Evolutionary conservation across 768 basidiomycete genomes (phyloP).

Genomic region (Termitomyces heimii): DNA sequence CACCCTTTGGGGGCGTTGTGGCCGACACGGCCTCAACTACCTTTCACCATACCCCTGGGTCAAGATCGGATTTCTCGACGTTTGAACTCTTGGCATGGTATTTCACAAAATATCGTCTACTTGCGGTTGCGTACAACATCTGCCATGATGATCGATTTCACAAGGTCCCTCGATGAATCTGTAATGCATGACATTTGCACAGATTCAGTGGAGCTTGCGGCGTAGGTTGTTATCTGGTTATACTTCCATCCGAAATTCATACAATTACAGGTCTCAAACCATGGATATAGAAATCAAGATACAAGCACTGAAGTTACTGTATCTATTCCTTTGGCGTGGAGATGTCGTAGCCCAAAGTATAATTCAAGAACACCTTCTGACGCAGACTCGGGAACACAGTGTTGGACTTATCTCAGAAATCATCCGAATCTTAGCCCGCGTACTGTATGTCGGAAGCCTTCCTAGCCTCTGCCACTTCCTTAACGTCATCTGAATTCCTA

Average conservation of each 20-base stretch:
- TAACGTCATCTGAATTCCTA: not conserved
- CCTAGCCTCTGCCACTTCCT: too few relatives aligned
- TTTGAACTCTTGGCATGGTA: not conserved
- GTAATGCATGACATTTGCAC: constrained; percentile 5
- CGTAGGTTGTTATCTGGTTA: not conserved
- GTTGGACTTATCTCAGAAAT: constrained; percentile 4
- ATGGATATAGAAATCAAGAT: not conserved
- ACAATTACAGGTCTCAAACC: constrained; percentile 1
- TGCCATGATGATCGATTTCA: constrained; percentile 1
- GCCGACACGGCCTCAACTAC: not conserved
- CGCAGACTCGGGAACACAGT: not conserved
- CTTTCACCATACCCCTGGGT: not conserved
- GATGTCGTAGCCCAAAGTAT: not conserved
- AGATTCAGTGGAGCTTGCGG: constrained; percentile 7
- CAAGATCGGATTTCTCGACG: not conserved
- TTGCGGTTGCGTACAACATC: constrained; percentile 1
- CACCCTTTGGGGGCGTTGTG: constrained; percentile 8
- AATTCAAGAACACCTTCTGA: not conserved
- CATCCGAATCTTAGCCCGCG: not conserved
- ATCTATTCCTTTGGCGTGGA: not conserved
- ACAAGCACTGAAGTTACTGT: not conserved
- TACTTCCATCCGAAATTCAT: not conserved
- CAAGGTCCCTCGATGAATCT: constrained; percentile 1
- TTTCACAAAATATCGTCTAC: not conserved
- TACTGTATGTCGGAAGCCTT: not conserved